Percentiles rank a stretch among this genome's conserved stretches.
phyloP scores from a whole-genome alignment of 164 flowering plant species.

The Kalanchoe fedtschenkoi region DNA sequence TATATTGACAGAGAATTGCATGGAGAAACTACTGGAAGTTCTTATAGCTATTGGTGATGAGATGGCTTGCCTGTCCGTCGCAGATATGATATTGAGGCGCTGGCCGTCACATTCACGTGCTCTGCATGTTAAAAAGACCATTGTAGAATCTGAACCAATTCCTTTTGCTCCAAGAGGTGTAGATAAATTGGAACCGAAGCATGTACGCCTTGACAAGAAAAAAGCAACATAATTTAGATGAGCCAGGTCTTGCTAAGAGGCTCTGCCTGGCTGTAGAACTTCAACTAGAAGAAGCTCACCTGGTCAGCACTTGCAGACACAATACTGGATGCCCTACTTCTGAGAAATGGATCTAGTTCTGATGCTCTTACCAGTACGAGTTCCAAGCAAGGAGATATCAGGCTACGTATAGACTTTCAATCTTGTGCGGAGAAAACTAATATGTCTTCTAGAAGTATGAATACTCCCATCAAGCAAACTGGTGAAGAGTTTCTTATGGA shows the following conservation, averaged over 20 bases:
- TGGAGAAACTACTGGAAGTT: constrained; percentile 97
- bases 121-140: constrained; percentile 72
- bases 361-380: constrained; percentile 20
- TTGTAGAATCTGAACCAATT: constrained; percentile 64
- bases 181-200: constrained; percentile 85
- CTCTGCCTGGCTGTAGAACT: constrained; percentile 38
- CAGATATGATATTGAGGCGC: constrained; percentile 71
- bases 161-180: constrained; percentile 91
- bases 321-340: constrained; percentile 37
- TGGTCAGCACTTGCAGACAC: constrained; percentile 56
- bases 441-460: constrained; percentile 25
- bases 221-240: constrained; percentile 33
- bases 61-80: constrained; percentile 83
- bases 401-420: constrained; percentile 44
- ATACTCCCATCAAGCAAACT: constrained; percentile 5
- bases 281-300: constrained; percentile 52
- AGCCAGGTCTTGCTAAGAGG: constrained; percentile 33
- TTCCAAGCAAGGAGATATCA: constrained; percentile 35
- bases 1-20: constrained; percentile 75
- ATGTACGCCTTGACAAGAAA: constrained; percentile 72
- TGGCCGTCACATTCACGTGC: constrained; percentile 99
- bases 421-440: constrained; percentile 22
- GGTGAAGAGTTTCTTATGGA: constrained; percentile 18
- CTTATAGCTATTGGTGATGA: constrained; percentile 97
- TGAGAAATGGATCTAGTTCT: constrained; percentile 21